Percentiles rank a stretch among this genome's conserved stretches.
phyloP scores from a whole-genome alignment of 768 basidiomycete species.

The Neoboletus magnificus region DNA sequence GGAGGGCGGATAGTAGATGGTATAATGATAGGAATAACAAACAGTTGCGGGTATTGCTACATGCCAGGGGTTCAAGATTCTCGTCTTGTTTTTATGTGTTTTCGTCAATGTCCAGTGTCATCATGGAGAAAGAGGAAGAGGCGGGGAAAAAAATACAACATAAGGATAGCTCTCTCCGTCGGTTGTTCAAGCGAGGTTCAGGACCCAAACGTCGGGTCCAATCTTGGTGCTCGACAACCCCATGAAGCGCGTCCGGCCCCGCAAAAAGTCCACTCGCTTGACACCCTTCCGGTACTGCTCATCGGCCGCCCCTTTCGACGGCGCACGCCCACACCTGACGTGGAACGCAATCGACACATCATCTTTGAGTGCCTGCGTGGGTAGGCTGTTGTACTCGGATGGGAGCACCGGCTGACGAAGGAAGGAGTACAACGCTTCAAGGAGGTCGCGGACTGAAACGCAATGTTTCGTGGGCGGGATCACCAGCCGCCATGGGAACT shows the following conservation, averaged over 20 bases:
- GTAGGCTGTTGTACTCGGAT: conserved; percentile 39
- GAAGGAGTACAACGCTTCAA: conserved; percentile 41
- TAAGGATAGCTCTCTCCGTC: conserved; percentile 22
- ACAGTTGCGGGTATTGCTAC: conserved; percentile 20
- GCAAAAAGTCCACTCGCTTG: conserved; percentile 55
- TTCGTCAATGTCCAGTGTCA: conserved; percentile 16
- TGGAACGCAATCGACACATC: conserved; percentile 44
- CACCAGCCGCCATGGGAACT: conserved; percentile 33
- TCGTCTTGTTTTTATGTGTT: conserved; percentile 12
- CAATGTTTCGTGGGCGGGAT: conserved; percentile 28
- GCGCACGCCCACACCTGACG: conserved; percentile 36
- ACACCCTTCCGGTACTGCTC: conserved; percentile 46
- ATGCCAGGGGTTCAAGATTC: conserved; percentile 2
- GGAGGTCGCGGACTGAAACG: conserved; percentile 48
- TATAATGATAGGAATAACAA: conserved; percentile 28
- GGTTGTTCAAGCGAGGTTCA: conserved; percentile 27
- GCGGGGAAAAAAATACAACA: conserved; percentile 15
- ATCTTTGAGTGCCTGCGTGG: conserved; percentile 30
- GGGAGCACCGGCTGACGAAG: conserved; percentile 41
- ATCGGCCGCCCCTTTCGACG: conserved; percentile 29
- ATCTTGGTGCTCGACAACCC: conserved; percentile 42
- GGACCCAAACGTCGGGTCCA: conserved; percentile 36
- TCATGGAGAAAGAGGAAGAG: neutral
- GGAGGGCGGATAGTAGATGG: neutral
- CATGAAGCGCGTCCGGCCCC: conserved; percentile 41